phyloP scores from a whole-genome alignment of 805 yeast species.

The Yarrowia sp. region DNA sequence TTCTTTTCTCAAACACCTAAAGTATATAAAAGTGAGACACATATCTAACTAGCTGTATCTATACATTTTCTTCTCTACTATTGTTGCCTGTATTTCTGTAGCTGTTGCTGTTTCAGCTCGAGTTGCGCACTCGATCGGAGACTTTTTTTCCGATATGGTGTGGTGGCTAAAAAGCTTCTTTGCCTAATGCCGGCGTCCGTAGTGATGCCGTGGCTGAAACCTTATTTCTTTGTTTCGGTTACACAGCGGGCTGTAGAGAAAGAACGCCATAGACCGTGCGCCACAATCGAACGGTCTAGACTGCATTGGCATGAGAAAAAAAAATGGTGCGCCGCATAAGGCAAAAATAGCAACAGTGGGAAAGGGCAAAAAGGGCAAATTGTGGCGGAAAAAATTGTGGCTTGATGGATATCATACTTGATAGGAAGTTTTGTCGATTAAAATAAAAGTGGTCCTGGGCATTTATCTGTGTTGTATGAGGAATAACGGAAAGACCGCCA shows the following conservation, averaged over 20 bases:
- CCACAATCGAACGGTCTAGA: conserved; percentile 25
- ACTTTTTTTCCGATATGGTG: background rate
- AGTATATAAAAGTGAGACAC: background rate
- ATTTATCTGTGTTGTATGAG: background rate
- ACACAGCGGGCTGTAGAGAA: background rate
- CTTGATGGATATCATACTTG: background rate
- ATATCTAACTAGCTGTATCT: background rate
- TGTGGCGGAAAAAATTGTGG: background rate
- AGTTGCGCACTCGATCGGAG: background rate
- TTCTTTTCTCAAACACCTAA: background rate
- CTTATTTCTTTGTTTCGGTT: background rate
- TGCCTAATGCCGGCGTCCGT: background rate
- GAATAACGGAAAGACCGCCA: background rate
- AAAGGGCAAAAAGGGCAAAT: background rate
- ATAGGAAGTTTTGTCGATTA: background rate
- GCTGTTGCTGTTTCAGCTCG: no score
- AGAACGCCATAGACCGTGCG: conserved; percentile 1
- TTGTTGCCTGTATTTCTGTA: background rate
- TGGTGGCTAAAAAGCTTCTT: conserved; percentile 8
- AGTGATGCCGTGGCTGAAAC: conserved; percentile 21
- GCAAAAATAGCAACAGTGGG: background rate
- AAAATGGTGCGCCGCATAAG: conserved; percentile 1
- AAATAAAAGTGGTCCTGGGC: background rate
- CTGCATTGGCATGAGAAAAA: background rate
- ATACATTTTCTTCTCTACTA: background rate